These are phyloP conservation scores for Kazachstania psychrophila DNA, from an alignment of 805 yeast species.

Conservation along the genomic window DNA sequence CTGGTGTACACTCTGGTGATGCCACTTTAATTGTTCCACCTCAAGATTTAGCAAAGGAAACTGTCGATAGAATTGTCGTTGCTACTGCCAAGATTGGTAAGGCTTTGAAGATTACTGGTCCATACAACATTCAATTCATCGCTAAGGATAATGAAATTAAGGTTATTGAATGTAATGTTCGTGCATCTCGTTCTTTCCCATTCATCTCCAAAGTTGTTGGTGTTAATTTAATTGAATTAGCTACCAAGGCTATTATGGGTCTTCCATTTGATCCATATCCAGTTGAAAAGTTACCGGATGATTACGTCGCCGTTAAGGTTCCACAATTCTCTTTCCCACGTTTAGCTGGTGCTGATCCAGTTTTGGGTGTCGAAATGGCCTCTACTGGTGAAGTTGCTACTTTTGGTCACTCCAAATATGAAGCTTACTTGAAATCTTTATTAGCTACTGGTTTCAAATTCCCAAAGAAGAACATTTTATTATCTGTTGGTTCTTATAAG, in stretches of 20 bases:
- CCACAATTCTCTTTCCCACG: constrained; percentile 97
- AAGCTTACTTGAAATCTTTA: constrained; percentile 91
- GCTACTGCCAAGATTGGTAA: constrained; percentile 95
- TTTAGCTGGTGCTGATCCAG: constrained; percentile 95
- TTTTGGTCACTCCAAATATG: constrained; percentile 92
- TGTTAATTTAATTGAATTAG: constrained; percentile 92
- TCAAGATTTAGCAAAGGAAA: constrained; percentile 86
- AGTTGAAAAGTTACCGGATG: constrained; percentile 76
- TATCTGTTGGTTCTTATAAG: constrained; percentile 93
- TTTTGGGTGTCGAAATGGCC: constrained; percentile 97
- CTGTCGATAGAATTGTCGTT: constrained; percentile 81
- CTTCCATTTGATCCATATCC: constrained; percentile 86
- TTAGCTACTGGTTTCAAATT: constrained; percentile 90
- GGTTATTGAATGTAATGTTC: constrained; percentile 96
- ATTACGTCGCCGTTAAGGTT: constrained; percentile 91
- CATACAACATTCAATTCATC: constrained; percentile 92
- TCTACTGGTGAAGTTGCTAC: constrained; percentile 98
- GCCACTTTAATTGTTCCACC: constrained; percentile 97
- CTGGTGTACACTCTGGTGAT: constrained; percentile 99
- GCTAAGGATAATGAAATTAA: constrained; percentile 92
- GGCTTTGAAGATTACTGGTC: constrained; percentile 94
- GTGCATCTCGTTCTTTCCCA: constrained; percentile 99
- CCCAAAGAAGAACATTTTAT: constrained; percentile 88
- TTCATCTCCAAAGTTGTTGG: constrained; percentile 96
- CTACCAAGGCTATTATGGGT: constrained; percentile 91